Evolutionary conservation across 2,329 filamentous ascomycete genomes (phyloP), one percentile per base, ranked within the genome.

Genomic region (Botrytis tulipae): DNA sequence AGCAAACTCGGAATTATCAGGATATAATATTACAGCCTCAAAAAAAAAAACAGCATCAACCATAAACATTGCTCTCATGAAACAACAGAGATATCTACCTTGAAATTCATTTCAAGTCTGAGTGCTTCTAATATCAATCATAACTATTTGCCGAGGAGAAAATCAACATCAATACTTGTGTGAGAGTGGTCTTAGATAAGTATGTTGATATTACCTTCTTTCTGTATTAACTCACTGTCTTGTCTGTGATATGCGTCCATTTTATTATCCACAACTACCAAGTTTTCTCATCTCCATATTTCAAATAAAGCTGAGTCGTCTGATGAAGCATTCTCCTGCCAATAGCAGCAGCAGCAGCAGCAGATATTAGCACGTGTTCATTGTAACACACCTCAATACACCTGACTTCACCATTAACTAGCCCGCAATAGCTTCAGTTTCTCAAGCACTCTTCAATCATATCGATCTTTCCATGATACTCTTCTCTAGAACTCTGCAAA

Each of bases 61-160:
- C 54, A 57, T 7, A n/a, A 54, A 2, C 16, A 54, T 4, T n/a
- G 22, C 18, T 32, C 12, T 54, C 48, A 5, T 42, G 9, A 25
- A 42, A 32, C 9, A 14, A 54, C 7, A 3, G 29, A 8, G 22
- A 22, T 32, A 4, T 25, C 0, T 6, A 6, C 18, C 6, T 20
- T 2, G 8, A 29, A 3, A 9, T 29, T 3, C 0, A 9, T 10
- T 1, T 42, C 10, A n/a, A 16, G 20, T 37, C n/a, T 20, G 12
- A 54, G 44, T 51, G 0, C 1, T 10, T 3, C 4, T 29, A 3
- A 25, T 22, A 6, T 54, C 35, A 67, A 37, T n/a, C 5, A 22
- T 0, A 54, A 18, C n/a, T 1, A 9, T 32, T 42, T 32, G 5
- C 9, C 2, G 12, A 29, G 22, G 48, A 8, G 9, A 42, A 12